phyloP scores from a whole-genome alignment of 352 stramenopile species.

The Pythium rhizo-oryzae region DNA sequence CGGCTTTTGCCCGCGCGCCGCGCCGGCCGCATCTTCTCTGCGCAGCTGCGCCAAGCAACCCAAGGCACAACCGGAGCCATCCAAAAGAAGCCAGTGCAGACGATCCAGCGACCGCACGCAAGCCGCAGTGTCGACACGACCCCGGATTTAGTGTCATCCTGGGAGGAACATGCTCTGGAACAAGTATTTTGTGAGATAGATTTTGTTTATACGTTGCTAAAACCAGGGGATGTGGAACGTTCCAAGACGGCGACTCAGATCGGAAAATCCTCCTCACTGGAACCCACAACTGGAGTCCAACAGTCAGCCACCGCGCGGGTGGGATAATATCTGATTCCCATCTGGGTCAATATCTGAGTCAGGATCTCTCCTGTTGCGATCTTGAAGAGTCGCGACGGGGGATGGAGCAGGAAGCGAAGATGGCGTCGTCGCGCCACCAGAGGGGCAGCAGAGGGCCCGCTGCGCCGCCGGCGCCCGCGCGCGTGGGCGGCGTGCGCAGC shows the following conservation, averaged over 20 bases:
- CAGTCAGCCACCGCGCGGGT: no score
- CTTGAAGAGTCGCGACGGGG: constrained; percentile 7
- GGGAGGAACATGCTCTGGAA: neutral
- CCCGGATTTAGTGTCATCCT: constrained; percentile 1
- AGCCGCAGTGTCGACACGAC: constrained; percentile 9
- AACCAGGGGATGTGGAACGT: constrained; percentile 14
- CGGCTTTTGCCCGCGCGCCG: neutral
- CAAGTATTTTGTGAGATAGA: constrained; percentile 1
- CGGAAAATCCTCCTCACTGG: neutral
- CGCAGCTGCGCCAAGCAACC: constrained; percentile 24
- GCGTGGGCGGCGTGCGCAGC: constrained; percentile 32
- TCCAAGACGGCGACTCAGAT: constrained; percentile 7
- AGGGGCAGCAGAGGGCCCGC: neutral
- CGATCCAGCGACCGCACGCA: constrained; percentile 24
- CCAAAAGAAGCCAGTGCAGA: constrained; percentile 33
- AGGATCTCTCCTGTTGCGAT: neutral
- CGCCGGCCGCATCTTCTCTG: constrained; percentile 13
- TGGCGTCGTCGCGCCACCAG: constrained; percentile 4
- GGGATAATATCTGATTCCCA: neutral
- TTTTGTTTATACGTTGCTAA: constrained; percentile 18
- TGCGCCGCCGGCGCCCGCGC: neutral
- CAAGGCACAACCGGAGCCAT: constrained; percentile 8
- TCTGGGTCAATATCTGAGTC: neutral
- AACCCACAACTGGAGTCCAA: neutral
- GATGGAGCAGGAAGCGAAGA: neutral